phyloP scores from a whole-genome alignment of 345 rosid species.

The Arabidopsis suecica region DNA sequence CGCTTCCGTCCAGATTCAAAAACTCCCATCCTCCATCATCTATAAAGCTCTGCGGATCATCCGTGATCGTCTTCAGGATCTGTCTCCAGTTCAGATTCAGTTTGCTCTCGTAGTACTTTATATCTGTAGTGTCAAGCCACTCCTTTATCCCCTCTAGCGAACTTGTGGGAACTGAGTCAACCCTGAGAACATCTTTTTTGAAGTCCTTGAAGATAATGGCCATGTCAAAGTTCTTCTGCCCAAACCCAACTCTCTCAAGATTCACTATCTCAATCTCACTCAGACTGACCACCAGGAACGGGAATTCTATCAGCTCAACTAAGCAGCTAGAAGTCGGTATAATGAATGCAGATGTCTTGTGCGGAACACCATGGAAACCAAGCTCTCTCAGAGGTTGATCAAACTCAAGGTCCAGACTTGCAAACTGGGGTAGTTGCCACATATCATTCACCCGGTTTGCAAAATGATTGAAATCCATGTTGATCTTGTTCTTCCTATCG shows the following conservation, averaged over 20 bases:
- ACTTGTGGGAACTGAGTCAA: slow-evolving; percentile 81
- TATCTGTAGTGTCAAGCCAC: slow-evolving; percentile 91
- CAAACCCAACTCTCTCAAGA: slow-evolving; percentile 94
- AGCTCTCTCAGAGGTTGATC: slow-evolving; percentile 95
- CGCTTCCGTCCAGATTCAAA: slow-evolving; percentile 81
- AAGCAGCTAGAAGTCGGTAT: slow-evolving; percentile 89
- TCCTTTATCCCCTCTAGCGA: slow-evolving; percentile 87
- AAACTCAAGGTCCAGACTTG: slow-evolving; percentile 84
- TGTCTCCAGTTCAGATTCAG: slow-evolving; percentile 94
- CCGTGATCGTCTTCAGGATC: slow-evolving; percentile 85
- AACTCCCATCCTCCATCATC: slow-evolving; percentile 97
- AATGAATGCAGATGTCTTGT: slow-evolving; percentile 79
- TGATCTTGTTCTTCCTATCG: slow-evolving; percentile 81
- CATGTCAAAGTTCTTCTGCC: slow-evolving; percentile 94
- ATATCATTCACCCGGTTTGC: slow-evolving; percentile 83
- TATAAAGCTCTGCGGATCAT: slow-evolving; percentile 85
- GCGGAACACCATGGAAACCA: slow-evolving; percentile 94
- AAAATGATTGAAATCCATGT: slow-evolving; percentile 83
- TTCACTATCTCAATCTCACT: slow-evolving; percentile 96
- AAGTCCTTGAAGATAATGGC: slow-evolving; percentile 91
- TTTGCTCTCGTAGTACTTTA: slow-evolving; percentile 94
- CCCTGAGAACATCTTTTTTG: slow-evolving; percentile 82
- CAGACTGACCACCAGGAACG: slow-evolving; percentile 79
- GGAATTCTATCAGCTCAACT: slow-evolving; percentile 84
- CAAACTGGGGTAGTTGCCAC: slow-evolving; percentile 88